phyloP scores from a whole-genome alignment of 352 stramenopile genomes.

The Albugo laibachii region DNA sequence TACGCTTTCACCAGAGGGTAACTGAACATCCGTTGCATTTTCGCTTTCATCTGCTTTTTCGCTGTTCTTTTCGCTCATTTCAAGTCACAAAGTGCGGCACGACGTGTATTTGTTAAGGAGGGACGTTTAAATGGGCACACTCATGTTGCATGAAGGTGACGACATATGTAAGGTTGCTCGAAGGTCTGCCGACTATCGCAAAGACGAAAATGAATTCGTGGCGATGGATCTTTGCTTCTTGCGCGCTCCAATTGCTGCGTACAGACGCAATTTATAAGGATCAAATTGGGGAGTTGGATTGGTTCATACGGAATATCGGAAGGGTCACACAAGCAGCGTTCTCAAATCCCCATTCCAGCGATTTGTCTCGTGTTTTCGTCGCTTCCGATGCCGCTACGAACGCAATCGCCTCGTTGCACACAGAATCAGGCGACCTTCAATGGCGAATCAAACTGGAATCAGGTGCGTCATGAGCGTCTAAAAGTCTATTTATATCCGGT shows the following conservation, averaged over 20 bases:
- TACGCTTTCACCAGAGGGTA: constrained; percentile 23
- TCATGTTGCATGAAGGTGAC: too few relatives aligned
- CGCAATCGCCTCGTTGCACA: constrained; percentile 39
- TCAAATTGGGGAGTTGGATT: constrained; percentile 64
- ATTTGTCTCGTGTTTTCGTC: constrained; percentile 37
- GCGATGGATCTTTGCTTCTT: too few relatives aligned
- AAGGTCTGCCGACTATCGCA: too few relatives aligned
- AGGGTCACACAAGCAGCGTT: constrained; percentile 25
- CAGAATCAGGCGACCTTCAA: constrained; percentile 45
- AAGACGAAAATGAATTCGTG: too few relatives aligned
- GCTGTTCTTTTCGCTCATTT: too few relatives aligned
- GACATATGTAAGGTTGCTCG: too few relatives aligned
- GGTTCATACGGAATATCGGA: constrained; percentile 42
- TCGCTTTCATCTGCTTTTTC: too few relatives aligned
- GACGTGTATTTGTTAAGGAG: too few relatives aligned
- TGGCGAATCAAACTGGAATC: constrained; percentile 46
- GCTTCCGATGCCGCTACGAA: constrained; percentile 35
- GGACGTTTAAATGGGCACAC: too few relatives aligned
- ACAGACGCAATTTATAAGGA: constrained; percentile 38
- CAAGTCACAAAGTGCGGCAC: too few relatives aligned
- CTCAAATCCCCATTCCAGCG: constrained; percentile 20
- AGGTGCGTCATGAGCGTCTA: constrained; percentile 10
- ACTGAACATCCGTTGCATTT: too few relatives aligned
- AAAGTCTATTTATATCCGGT: background rate
- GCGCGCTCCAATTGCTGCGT: background rate